These are phyloP conservation scores for Dactylellina parvicollis DNA, from an alignment of 2,329 filamentous ascomycete genomes.

Conservation along the genomic window DNA sequence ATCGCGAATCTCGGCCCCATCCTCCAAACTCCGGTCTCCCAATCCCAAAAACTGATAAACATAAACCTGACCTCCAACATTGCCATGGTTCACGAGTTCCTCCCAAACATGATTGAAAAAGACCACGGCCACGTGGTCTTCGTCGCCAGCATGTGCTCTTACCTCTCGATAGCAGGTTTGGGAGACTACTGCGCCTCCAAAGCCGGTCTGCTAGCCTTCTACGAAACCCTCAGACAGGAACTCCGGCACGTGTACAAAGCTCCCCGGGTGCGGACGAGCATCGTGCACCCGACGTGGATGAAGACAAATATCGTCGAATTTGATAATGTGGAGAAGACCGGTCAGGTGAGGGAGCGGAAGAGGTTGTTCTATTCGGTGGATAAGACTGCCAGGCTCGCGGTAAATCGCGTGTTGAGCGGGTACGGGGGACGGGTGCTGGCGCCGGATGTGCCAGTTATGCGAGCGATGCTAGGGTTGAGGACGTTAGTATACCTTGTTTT, in stretches of 20 bases:
- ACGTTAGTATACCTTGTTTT: conserved; percentile 27
- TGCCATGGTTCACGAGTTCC: conserved; percentile 72
- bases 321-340: conserved; percentile 15
- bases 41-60: conserved; percentile 65
- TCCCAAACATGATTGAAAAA: conserved; percentile 70
- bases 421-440: conserved; percentile 40
- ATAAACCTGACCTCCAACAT: conserved; percentile 76
- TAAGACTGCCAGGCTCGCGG: conserved; percentile 16
- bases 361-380: conserved; percentile 28
- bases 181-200: conserved; percentile 76
- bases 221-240: conserved; percentile 72
- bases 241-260: conserved; percentile 70
- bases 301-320: conserved; percentile 62
- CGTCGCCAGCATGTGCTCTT: conserved; percentile 72
- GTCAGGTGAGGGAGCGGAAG: background rate
- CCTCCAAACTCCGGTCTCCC: conserved; percentile 9
- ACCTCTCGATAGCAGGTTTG: conserved; percentile 70
- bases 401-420: conserved; percentile 28
- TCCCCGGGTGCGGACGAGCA: conserved; percentile 71
- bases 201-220: conserved; percentile 73
- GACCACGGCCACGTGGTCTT: conserved; percentile 80
- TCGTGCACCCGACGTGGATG: conserved; percentile 72
- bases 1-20: conserved; percentile 60
- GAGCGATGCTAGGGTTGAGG: conserved; percentile 25
- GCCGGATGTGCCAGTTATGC: conserved; percentile 18